Base-by-base conservation (phyloP, 768 basidiomycete genomes). In the Psilocybe subaeruginosa region DNA sequence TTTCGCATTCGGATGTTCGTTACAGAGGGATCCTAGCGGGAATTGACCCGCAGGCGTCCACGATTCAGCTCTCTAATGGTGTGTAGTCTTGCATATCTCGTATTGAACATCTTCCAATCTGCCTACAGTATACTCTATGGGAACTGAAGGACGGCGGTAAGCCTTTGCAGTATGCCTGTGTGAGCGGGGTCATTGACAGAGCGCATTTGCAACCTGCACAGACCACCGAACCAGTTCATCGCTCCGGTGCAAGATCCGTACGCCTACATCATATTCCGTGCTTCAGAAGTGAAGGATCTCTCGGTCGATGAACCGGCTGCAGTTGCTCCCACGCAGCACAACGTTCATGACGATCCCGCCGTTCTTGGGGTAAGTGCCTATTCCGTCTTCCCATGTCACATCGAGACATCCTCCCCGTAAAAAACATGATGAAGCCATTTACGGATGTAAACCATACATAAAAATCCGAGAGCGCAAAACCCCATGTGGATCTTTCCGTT, bases 1-100 rank as follows among this genome's bases (percentile, higher is more conserved):
- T 93, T 73, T 94, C 93, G 60, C 91, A 93, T 73, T 92, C 91
- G 54, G 93, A 93, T 84, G 91, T 95, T 62, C 89, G 93, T 58
- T 95, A 95, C 77, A 84, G 91, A 64, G 93, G 93, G 62, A 93
- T 92, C 63, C 81, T 95, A 50, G 91, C 91, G 52, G 92, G 91
- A 41, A 93, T 95, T 69, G 92, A 94, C 77, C 89, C 93, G 35
- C 84, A 79, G 63, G 90, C 90, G 53, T 92, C 91, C 9, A 95
- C 93, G 3, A 95, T 95, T 65, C 90, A 92, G 72, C 83, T 95
- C 39, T 91, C 90, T 33, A 93, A 93, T 82, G 93, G 93, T 92
- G 63, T 7, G 62, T 59, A 46, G 68, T 23, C 2, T 37, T 29
- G 37, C 50, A 27, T 41, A 23, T 43, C 2, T 30, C 17, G 31